Conservation (phyloP, 2,329 filamentous ascomycete genomes). For the Colletotrichum sp. region DNA sequence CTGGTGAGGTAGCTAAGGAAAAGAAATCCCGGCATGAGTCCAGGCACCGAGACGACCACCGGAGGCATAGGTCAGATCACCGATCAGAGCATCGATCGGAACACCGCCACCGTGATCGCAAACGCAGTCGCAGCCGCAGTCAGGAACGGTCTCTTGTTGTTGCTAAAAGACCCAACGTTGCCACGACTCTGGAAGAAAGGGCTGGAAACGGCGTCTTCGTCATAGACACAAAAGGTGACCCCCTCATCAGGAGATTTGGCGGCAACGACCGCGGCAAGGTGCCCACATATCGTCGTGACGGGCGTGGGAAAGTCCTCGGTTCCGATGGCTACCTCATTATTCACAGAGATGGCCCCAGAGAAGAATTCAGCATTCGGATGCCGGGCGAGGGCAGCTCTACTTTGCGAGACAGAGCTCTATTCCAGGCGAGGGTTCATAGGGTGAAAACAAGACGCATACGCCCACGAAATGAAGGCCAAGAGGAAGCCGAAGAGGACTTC, state of each 20-base stretch:
- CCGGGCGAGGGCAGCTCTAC: conserved; percentile 45
- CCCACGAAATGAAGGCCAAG: conserved; percentile 28
- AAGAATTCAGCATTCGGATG: conserved; percentile 57
- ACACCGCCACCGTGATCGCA: neutral
- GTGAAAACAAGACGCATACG: conserved; percentile 44
- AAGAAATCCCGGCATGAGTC: conserved; percentile 21
- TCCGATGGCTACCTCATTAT: conserved; percentile 65
- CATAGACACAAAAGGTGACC: conserved; percentile 79
- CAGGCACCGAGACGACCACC: conserved; percentile 22
- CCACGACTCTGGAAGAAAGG: conserved; percentile 29
- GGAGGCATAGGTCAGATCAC: neutral
- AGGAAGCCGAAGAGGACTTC: conserved; percentile 48
- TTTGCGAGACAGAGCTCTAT: conserved; percentile 52
- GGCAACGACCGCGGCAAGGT: conserved; percentile 74
- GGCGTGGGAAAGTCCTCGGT: conserved; percentile 75
- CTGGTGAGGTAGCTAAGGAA: neutral
- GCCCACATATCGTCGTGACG: conserved; percentile 73
- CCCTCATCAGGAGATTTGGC: conserved; percentile 76
- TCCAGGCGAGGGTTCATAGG: conserved; percentile 47
- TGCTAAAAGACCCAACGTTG: neutral
- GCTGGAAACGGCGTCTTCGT: conserved; percentile 51
- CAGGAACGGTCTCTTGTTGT: neutral
- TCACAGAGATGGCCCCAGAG: conserved; percentile 65
- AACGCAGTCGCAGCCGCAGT: conserved; percentile 6
- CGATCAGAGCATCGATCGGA: neutral